Evolutionary conservation across 1,284 basidiomycete species (phyloP), one percentile per base, ranked within the genome.

Genomic region (Thecaphora thlaspeos): DNA sequence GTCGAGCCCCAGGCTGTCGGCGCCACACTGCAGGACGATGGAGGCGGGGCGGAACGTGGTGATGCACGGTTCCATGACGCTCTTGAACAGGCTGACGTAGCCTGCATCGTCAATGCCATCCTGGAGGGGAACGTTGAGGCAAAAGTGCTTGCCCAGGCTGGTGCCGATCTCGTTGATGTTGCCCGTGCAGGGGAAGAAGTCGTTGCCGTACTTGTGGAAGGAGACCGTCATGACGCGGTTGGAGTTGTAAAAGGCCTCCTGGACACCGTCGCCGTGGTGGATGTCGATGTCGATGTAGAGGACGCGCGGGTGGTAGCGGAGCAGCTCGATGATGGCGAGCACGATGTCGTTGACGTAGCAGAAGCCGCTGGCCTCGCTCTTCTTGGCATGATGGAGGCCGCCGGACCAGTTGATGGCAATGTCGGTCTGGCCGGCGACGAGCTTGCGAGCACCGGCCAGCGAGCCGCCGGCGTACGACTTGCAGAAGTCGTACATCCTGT

Each of bases 341-440:
- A 73, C 67, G 37, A 70, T 81, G 66, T 93, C 92, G 79, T 98
- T 97, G 79, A 96, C 87, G 81, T 95, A 97, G 82, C 92, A 97
- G 81, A 97, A 96, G 9, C 92, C 92, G 17, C 88, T 89, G 0
- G 94, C 94, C 80, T 96, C 93, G 52, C 88, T 85, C 79, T 96
- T 97, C 80, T 98, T 97, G 24, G 94, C 95, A 78, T 98, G 94
- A 80, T 98, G 94, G 7, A 97, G 83, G 0, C 94, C 94, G 8
- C 94, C 94, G 1, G 92, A 91, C 94, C 94, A 97, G 80, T 97
- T 97, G 70, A 97, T 91, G 0, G 88, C 88, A 49, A 96, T 97
- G 78, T 99, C 94, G 15, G 94, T 91, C 4, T 87, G 84, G 4
- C 90, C 91, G 1, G 69, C 48, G 7, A 67, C 61, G 5, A 77